phyloP scores from a whole-genome alignment of 108 stramenopile genomes.

The Discostella pseudostelligera region DNA sequence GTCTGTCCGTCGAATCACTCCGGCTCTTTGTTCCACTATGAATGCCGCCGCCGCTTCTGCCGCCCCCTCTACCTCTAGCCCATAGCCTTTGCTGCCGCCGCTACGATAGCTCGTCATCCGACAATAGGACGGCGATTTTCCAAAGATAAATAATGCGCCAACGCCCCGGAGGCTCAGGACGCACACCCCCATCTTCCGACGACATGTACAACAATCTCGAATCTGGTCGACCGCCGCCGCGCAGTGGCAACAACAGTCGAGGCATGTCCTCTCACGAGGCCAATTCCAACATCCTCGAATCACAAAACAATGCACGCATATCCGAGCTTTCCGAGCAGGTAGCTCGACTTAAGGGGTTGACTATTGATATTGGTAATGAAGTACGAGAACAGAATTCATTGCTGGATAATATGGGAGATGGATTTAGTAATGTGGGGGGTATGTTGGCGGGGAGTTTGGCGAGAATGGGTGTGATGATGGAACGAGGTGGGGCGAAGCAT shows the following conservation, averaged over 20 bases:
- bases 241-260: not conserved
- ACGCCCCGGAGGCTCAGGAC: conserved; percentile 35
- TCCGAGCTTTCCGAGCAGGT: conserved; percentile 82
- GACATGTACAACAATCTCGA: conserved; percentile 68
- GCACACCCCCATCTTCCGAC: conserved; percentile 36
- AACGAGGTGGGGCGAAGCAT: conserved; percentile 78
- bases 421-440: conserved; percentile 71
- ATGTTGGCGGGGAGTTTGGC: conserved; percentile 66
- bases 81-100: too few relatives aligned
- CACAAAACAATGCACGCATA: conserved; percentile 86
- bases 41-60: too few relatives aligned
- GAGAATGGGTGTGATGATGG: conserved; percentile 85
- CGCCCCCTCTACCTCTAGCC: too few relatives aligned
- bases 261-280: conserved; percentile 62
- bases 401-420: conserved; percentile 85
- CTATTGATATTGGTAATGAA: conserved; percentile 87
- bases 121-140: too few relatives aligned
- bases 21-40: too few relatives aligned
- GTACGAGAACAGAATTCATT: conserved; percentile 85
- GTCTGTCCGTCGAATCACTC: too few relatives aligned
- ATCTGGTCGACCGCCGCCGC: conserved; percentile 49
- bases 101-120: too few relatives aligned
- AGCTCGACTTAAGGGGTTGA: conserved; percentile 81
- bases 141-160: conserved; percentile 36
- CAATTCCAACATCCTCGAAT: conserved; percentile 81